Conservation (phyloP, 805 yeast species). For the Kluyveromyces wickerhamii region DNA sequence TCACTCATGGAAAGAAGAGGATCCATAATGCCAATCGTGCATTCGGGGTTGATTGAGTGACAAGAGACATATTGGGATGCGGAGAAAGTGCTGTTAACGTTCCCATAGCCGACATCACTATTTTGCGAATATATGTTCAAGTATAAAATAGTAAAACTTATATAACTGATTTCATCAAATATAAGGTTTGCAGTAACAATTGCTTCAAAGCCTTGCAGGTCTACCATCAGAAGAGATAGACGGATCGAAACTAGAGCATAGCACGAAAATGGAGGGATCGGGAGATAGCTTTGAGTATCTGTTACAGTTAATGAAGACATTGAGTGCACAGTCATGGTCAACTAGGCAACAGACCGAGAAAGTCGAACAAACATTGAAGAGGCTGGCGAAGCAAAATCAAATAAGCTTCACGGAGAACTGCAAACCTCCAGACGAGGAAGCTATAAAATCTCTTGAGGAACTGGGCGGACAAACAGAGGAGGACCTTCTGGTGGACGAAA, state of each 20-base stretch:
- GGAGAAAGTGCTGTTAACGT: too few species aligned
- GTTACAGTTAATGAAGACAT: slow-evolving; percentile 18
- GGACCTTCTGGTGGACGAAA: slow-evolving; percentile 19
- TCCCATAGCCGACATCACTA: too few species aligned
- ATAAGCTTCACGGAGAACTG: slow-evolving; percentile 19
- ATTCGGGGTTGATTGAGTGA: not conserved
- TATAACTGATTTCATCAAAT: too few species aligned
- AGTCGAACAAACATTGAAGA: slow-evolving; percentile 18
- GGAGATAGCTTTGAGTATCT: slow-evolving; percentile 26
- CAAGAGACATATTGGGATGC: too few species aligned
- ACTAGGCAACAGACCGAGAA: slow-evolving; percentile 24
- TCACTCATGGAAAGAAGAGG: too few species aligned
- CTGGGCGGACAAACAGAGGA: slow-evolving; percentile 11
- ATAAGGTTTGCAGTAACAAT: too few species aligned
- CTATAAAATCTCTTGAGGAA: slow-evolving; percentile 9
- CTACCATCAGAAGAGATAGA: too few species aligned
- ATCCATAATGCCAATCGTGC: not conserved
- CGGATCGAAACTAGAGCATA: too few species aligned
- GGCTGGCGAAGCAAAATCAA: slow-evolving; percentile 25
- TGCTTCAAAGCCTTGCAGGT: too few species aligned
- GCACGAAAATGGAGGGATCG: slow-evolving; percentile 11
- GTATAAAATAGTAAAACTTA: too few species aligned
- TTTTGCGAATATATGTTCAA: too few species aligned
- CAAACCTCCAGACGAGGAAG: slow-evolving; percentile 11
- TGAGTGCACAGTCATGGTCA: slow-evolving; percentile 20